A percentile compares a stretch with the other conserved stretches of the same genome.
Conservation (phyloP, 1,284 basidiomycete genomes). For the Trametes versicolor region DNA sequence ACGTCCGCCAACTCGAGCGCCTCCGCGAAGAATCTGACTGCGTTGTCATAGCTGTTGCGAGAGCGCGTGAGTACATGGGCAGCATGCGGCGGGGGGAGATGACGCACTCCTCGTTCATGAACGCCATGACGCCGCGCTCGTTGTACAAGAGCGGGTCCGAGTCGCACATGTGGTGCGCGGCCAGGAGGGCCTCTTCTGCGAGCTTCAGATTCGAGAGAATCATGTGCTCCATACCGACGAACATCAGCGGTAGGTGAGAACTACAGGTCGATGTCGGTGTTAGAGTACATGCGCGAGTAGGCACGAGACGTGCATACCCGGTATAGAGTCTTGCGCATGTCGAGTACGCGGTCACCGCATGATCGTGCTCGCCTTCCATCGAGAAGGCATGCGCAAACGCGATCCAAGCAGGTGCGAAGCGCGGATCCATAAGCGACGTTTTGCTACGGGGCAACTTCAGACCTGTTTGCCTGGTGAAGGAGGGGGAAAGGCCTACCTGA, state of each 20-base stretch:
- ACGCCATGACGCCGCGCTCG: conserved; percentile 94
- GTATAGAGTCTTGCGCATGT: conserved; percentile 95
- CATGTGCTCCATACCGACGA: conserved; percentile 98
- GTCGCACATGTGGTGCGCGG: conserved; percentile 83
- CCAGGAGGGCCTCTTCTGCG: conserved; percentile 89
- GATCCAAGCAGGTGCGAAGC: conserved; percentile 97
- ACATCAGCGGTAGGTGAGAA: conserved; percentile 93
- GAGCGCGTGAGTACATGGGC: neutral
- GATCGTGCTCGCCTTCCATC: conserved; percentile 97
- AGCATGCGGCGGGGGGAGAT: neutral
- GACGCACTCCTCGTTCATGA: conserved; percentile 84
- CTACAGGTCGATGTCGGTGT: conserved; percentile 49
- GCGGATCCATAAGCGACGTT: conserved; percentile 95
- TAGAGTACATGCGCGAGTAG: neutral
- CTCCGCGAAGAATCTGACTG: conserved; percentile 75
- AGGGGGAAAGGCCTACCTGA: conserved; percentile 69
- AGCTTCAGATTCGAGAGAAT: conserved; percentile 85
- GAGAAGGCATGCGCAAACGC: conserved; percentile 98
- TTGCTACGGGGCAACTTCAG: conserved; percentile 63
- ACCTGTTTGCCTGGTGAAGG: neutral
- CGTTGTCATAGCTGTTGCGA: conserved; percentile 68
- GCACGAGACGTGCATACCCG: conserved; percentile 65
- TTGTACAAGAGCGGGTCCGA: conserved; percentile 92
- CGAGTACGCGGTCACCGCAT: conserved; percentile 97
- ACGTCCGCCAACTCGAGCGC: conserved; percentile 81